Evolutionary conservation across 306 rosid genomes (phyloP).

Genomic region (Sechiopsis laciniata): DNA sequence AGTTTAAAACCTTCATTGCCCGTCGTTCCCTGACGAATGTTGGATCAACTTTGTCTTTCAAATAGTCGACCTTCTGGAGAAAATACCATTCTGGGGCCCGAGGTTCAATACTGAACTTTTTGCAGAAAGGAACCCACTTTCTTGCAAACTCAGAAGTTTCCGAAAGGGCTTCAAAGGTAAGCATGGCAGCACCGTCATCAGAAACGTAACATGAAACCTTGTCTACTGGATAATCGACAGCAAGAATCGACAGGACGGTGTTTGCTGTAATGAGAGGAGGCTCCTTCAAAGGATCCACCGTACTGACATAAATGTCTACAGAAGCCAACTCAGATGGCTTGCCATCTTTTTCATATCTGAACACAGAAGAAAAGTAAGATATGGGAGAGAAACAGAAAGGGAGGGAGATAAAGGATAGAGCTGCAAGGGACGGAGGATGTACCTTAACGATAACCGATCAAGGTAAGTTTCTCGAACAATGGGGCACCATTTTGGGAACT

Average conservation of each 20-base stretch:
- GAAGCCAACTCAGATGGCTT: conserved; percentile 68
- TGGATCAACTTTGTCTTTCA: conserved; percentile 73
- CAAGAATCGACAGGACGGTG: conserved; percentile 81
- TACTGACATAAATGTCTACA: conserved; percentile 79
- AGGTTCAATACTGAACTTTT: conserved; percentile 71
- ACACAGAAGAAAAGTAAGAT: conserved; percentile 20
- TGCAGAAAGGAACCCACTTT: conserved; percentile 95
- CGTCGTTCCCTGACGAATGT: conserved; percentile 71
- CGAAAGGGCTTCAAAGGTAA: conserved; percentile 87
- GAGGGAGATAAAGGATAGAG: not conserved
- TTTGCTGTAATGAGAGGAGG: conserved; percentile 95
- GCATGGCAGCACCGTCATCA: conserved; percentile 97
- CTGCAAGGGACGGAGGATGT: not conserved
- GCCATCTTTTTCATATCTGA: conserved; percentile 88
- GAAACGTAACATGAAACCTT: conserved; percentile 91
- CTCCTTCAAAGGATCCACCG: conserved; percentile 88
- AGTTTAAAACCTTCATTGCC: conserved; percentile 63
- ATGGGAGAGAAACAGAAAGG: not conserved
- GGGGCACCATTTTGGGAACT: conserved; percentile 88
- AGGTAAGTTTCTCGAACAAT: conserved; percentile 82
- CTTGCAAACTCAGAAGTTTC: conserved; percentile 93
- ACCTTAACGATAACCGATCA: conserved; percentile 83
- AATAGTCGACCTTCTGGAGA: conserved; percentile 70
- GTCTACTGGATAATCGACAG: conserved; percentile 84
- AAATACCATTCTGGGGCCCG: conserved; percentile 97